Conservation (phyloP, 495 filamentous ascomycete species). For the Ascodesmis nigricans region DNA sequence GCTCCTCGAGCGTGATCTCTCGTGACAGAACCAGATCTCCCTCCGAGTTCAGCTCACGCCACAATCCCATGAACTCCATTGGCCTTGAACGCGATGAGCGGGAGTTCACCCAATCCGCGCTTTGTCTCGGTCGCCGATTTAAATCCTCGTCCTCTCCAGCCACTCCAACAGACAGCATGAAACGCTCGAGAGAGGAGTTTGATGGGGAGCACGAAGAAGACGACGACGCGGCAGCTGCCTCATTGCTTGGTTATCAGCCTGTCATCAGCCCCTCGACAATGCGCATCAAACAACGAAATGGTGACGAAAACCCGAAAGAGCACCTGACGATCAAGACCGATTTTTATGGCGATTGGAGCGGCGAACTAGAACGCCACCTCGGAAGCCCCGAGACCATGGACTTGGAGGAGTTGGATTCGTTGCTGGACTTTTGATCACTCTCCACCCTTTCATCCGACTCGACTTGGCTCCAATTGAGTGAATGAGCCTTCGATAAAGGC, state of each 20-base stretch:
- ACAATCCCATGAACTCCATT: conserved; percentile 34
- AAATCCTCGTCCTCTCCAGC: conserved; percentile 23
- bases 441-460: no score
- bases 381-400: conserved; percentile 73
- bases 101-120: conserved; percentile 89
- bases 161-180: conserved; percentile 27
- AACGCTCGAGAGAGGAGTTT: conserved; percentile 21
- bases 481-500: no score
- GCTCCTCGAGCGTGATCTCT: conserved; percentile 13
- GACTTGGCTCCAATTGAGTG: no score
- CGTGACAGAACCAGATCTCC: conserved; percentile 12
- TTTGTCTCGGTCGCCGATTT: conserved; percentile 51
- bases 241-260: conserved; percentile 23
- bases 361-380: conserved; percentile 39
- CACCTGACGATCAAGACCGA: conserved; percentile 28
- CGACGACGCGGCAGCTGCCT: conserved; percentile 30
- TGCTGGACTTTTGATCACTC: conserved; percentile 57
- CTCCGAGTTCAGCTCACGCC: conserved; percentile 11
- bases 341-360: conserved; percentile 30
- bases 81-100: conserved; percentile 87
- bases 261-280: conserved; percentile 7
- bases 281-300: conserved; percentile 9
- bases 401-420: conserved; percentile 76
- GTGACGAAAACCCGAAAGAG: conserved; percentile 17
- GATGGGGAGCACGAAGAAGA: conserved; percentile 26